Evolutionary conservation across 345 rosid genomes (phyloP).

Genomic region (Angophora floribunda): DNA sequence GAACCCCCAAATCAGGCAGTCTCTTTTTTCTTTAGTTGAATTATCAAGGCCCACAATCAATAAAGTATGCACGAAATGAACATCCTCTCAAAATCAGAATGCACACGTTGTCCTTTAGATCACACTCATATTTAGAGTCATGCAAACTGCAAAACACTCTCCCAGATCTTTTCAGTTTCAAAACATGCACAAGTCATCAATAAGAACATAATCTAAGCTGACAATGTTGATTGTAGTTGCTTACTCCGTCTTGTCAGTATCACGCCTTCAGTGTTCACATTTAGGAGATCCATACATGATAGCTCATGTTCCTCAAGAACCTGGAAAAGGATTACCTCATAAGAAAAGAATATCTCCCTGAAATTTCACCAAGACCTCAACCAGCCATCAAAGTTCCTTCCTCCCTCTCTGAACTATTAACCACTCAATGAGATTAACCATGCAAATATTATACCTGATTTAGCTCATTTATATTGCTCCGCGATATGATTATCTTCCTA

Average conservation of each 20-base stretch:
- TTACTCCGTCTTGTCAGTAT: slow-evolving; percentile 76
- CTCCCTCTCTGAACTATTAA: neutral
- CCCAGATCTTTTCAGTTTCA: neutral
- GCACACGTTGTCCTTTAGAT: neutral
- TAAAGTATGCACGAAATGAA: neutral
- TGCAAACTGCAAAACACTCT: neutral
- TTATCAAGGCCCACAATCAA: neutral
- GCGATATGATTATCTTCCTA: slow-evolving; percentile 64
- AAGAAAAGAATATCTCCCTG: neutral
- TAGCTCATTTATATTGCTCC: slow-evolving; percentile 80
- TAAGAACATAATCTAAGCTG: neutral
- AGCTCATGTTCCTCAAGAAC: slow-evolving; percentile 91
- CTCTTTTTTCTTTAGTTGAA: neutral
- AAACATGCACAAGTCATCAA: neutral
- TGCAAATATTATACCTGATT: slow-evolving; percentile 42
- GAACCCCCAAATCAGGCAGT: neutral
- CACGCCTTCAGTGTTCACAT: slow-evolving; percentile 74
- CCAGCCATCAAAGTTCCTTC: neutral
- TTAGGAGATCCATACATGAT: slow-evolving; percentile 65
- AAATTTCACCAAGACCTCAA: neutral
- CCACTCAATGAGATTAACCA: neutral
- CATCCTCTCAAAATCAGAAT: neutral
- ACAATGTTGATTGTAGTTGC: slow-evolving; percentile 5
- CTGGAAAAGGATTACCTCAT: slow-evolving; percentile 21
- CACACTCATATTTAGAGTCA: neutral